These are phyloP conservation scores for Uronychia binucleata DNA, from an alignment of 73 alveolate species.

Conservation along the genomic window DNA sequence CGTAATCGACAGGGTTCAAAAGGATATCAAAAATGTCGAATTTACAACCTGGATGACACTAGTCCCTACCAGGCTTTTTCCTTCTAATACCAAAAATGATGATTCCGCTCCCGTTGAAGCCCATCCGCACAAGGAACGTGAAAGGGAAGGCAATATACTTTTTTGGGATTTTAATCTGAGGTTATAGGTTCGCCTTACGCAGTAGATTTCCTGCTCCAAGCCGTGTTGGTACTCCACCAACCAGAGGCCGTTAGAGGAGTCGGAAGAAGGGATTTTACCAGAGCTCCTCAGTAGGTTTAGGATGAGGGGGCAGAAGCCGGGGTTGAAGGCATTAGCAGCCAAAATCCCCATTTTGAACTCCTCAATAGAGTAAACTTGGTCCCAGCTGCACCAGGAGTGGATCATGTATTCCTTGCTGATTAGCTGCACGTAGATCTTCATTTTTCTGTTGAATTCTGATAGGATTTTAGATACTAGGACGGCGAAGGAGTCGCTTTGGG, in stretches of 20 bases:
- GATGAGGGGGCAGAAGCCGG: slow-evolving; percentile 69
- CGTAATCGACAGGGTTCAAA: slow-evolving; percentile 57
- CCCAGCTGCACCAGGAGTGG: slow-evolving; percentile 76
- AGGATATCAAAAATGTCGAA: slow-evolving; percentile 46
- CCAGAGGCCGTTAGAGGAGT: slow-evolving; percentile 47
- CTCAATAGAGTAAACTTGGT: slow-evolving; percentile 62
- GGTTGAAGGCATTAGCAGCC: slow-evolving; percentile 73
- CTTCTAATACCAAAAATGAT: slow-evolving; percentile 59
- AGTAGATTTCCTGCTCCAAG: slow-evolving; percentile 64
- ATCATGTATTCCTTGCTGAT: slow-evolving; percentile 62
- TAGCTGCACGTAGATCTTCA: slow-evolving; percentile 57
- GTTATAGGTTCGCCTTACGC: slow-evolving; percentile 12
- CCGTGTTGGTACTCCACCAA: slow-evolving; percentile 69
- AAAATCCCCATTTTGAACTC: slow-evolving; percentile 64
- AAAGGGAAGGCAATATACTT: slow-evolving; percentile 42
- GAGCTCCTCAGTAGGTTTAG: slow-evolving; percentile 51
- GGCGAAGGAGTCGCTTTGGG: slow-evolving; percentile 62
- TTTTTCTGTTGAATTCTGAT: slow-evolving; percentile 37
- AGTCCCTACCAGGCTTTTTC: slow-evolving; percentile 51
- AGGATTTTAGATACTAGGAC: slow-evolving; percentile 58
- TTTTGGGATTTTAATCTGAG: slow-evolving; percentile 41
- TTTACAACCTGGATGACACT: slow-evolving; percentile 11
- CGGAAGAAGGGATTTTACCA: slow-evolving; percentile 41
- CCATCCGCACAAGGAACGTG: slow-evolving; percentile 52
- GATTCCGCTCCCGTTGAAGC: slow-evolving; percentile 53